Conservation (phyloP, 2,329 filamentous ascomycete genomes). For the Amauroascus niger region DNA sequence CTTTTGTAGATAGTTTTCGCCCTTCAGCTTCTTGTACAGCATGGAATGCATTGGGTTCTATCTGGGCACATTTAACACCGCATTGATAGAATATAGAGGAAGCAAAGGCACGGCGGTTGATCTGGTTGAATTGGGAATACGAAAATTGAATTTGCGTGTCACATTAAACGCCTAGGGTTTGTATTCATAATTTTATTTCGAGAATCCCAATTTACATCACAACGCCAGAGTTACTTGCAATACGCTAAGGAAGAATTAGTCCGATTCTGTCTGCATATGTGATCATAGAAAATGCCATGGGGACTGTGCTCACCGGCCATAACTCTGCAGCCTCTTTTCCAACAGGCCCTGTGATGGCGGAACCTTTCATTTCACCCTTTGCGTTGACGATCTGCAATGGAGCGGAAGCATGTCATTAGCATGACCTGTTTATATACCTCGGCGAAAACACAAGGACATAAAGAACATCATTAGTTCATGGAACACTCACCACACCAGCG, state of each 20-base stretch:
- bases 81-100: background rate
- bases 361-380: slow-evolving; percentile 99
- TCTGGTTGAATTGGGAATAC: slow-evolving; percentile 8
- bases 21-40: background rate
- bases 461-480: background rate
- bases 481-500: slow-evolving; percentile 79
- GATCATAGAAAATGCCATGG: background rate
- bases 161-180: slow-evolving; percentile 17
- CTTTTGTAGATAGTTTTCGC: too few relatives aligned
- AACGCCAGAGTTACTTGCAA: slow-evolving; percentile 98
- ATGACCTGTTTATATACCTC: background rate
- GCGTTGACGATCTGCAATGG: slow-evolving; percentile 83
- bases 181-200: slow-evolving; percentile 10
- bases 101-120: background rate
- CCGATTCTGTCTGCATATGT: background rate
- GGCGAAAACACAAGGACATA: background rate
- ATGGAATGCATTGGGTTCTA: background rate
- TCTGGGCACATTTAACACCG: background rate
- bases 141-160: slow-evolving; percentile 16
- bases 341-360: slow-evolving; percentile 96
- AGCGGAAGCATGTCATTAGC: background rate
- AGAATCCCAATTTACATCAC: slow-evolving; percentile 63
- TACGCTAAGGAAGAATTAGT: slow-evolving; percentile 55
- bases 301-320: slow-evolving; percentile 68
- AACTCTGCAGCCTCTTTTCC: slow-evolving; percentile 99